Base-by-base conservation (phyloP, 345 rosid species). In the Ceriops zippeliana region DNA sequence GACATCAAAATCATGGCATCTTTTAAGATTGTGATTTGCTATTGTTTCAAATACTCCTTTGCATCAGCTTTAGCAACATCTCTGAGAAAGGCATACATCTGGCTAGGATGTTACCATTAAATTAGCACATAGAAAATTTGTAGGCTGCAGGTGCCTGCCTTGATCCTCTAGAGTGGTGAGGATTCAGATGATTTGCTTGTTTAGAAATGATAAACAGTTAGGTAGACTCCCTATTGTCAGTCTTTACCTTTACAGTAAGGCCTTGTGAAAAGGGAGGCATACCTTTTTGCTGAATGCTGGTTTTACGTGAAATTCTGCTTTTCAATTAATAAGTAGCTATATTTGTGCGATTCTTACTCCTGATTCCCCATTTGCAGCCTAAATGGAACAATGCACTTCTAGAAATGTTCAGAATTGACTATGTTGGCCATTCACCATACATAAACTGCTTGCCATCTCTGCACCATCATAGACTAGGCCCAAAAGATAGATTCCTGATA, bases 371-470 rank as follows among this genome's bases (percentile, higher is more conserved):
- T 65, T 10, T 73, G 68, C 86, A 95, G 99, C 93, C 88, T 4
- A 89, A 84, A 72, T 90, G 96, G 98, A 95, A 95, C 73, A 81
- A 90, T 60, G 93, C 96, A 19, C 80, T 95, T 49, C 73, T 86
- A 26, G 93, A 88, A 79, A 87, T 88, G 90, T 90, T 95, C 73
- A 83, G 92, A 72, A 87, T 91, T 20, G 82, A 91, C 71, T 95
- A 90, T 71, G 56, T 91, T 15, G 99, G 99, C 22, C 73, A 78
- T 58, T 83, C 89, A 2, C 93, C 98, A 0, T 95, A 95, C 84
- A 68, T 95, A 62, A 88, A 84, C 28, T 95, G 97, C 53, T 58
- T 70, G 21, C 99, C 99, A 27, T 83, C 88, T 47, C 87, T 91
- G 21, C 31, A 73, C 74, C 99, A 95, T 82, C 90, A 88, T 7